These are phyloP conservation scores for Nevesoporus exiguus DNA, from an alignment of 768 basidiomycete species.

Conservation along the genomic window DNA sequence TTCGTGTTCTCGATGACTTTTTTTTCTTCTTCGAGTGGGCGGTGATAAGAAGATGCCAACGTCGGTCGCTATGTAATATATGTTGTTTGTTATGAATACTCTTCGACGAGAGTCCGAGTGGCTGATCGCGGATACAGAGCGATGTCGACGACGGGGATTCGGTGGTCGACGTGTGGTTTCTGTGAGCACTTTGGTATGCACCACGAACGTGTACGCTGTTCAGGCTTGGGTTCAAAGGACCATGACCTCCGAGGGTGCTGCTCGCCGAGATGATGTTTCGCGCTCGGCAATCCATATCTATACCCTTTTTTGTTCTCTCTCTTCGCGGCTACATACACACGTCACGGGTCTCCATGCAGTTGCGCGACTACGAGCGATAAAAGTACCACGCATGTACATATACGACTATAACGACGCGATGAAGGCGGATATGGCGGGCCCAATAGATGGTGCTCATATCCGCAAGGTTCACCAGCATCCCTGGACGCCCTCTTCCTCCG, in stretches of 20 bases:
- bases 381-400: neutral
- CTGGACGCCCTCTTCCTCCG: neutral
- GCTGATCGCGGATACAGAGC: constrained; percentile 9
- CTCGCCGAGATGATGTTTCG: no score
- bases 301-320: neutral
- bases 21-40: neutral
- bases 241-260: no score
- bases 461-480: neutral
- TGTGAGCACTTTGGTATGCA: neutral
- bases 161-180: neutral
- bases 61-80: neutral
- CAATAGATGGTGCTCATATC: neutral
- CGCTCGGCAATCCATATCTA: neutral
- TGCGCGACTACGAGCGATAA: no score
- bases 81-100: neutral
- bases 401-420: neutral
- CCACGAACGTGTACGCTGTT: no score
- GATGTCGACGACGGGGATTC: neutral
- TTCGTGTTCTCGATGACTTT: neutral
- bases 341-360: no score
- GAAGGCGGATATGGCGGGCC: neutral
- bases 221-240: no score
- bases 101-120: neutral
- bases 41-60: constrained; percentile 10
- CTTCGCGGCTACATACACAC: no score